Percentiles rank a stretch among this genome's conserved stretches.
Conservation (phyloP, 805 yeast genomes). For the Myxozyma sirexii region DNA sequence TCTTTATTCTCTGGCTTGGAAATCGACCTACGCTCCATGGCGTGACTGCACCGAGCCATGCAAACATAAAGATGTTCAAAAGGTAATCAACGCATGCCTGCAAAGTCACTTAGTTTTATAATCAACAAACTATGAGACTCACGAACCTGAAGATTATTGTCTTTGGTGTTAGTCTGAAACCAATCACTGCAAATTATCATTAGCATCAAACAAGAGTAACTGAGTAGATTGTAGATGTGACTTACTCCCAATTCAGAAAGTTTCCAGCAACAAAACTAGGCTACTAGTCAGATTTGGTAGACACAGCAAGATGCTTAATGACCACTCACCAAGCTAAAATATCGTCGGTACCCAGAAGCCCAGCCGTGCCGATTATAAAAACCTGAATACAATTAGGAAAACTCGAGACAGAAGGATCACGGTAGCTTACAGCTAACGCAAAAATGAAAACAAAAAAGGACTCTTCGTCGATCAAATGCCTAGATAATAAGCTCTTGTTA, state of each 20-base stretch:
- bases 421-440: constrained; percentile 48
- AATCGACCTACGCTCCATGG: constrained; percentile 59
- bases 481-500: too few relatives aligned
- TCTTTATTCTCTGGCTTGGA: not conserved
- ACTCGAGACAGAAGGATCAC: too few relatives aligned
- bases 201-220: not conserved
- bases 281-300: not conserved
- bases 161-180: constrained; percentile 60
- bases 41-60: constrained; percentile 68
- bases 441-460: constrained; percentile 58
- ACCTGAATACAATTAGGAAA: constrained; percentile 32
- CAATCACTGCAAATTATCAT: constrained; percentile 47
- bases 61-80: constrained; percentile 66
- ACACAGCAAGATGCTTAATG: not conserved
- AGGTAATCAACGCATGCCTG: constrained; percentile 67
- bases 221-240: not conserved
- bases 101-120: not conserved
- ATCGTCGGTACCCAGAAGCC: constrained; percentile 69
- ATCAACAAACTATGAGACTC: too few relatives aligned
- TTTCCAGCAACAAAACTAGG: constrained; percentile 65
- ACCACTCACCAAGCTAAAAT: constrained; percentile 55
- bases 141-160: constrained; percentile 51
- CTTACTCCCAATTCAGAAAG: constrained; percentile 66
- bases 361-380: constrained; percentile 65
- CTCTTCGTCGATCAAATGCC: constrained; percentile 60